Evolutionary conservation across 768 basidiomycete genomes (phyloP), one percentile per base, ranked within the genome.

Genomic region (Suillus bovinus): DNA sequence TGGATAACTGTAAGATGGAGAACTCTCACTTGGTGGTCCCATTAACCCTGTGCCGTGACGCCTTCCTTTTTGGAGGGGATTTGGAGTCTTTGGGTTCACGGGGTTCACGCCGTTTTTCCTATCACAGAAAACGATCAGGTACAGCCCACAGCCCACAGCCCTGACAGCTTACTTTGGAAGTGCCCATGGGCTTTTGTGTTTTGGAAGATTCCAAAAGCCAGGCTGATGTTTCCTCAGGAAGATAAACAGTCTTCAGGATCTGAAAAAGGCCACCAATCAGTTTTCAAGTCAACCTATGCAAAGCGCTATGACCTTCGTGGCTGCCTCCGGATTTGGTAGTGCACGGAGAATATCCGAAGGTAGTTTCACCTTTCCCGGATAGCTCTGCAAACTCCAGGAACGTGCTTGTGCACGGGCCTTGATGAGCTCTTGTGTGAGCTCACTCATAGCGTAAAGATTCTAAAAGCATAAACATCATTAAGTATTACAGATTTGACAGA

Each of bases 391-490:
- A 4, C 81, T 82, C 94, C 96, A 98, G 4, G 82, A 81, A 61
- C 89, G 84, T 16, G 75, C 61, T 38, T 85, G 78, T 0, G 84
- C 82, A n/a, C 84, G 83, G 1, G 80, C 76, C 68, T 88, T 90
- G 74, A 98, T 89, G 38, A 97, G 77, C 67, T 93, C 86, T 74
- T 97, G 93, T 0, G 96, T 89, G 9, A 99, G 81, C 68, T 99
- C 97, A 66, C 91, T 87, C 62, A 93, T 80, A 10, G 86, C 82
- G 70, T 97, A 99, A 44, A 99, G 79, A 72, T 93, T 91, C 96
- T 97, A 67, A 36, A 36, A 47, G 27, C 52, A 5, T 41, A 27
- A 36, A 14, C 38, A 29, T 38, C 49, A 36, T 13, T 62, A 41
- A 41, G n/a, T 10, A 42, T 10, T 11, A 24, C 17, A 24, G 9